Evolutionary conservation across 2,329 filamentous ascomycete species (phyloP), one percentile per base, ranked within the genome.

Genomic region (Microcyclospora tardicrescens): DNA sequence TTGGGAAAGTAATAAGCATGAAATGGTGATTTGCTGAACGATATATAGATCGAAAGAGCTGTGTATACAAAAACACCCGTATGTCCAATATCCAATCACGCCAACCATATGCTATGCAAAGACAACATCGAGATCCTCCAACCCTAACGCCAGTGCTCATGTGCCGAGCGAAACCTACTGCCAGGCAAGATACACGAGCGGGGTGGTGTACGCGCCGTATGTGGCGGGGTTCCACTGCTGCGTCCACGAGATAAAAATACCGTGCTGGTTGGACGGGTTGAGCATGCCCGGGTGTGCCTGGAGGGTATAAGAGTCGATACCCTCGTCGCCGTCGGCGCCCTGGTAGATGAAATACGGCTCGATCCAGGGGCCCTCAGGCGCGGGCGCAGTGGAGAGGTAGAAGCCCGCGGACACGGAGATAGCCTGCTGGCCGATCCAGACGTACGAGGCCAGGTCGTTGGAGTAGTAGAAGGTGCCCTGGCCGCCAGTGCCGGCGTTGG

Each of bases 401-500:
- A 52, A 55, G 12, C 47, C 44, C 1, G 54, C 48, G 2, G 38
- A 36, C n/a, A 34, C 35, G n/a, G 36, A 38, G 8, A 45, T 34
- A 3, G 37, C 38, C 10, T 28, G 31, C 14, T 52, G 47, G 2
- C 56, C 56, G 29, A 59, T 53, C 56, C 53, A 59, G 29, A 58
- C 45, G 44, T 49, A 57, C 0, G 50, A 46, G 4, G 46, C n/a
- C 45, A 49, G 56, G 30, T 46, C 41, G 10, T 43, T 36, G 24
- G 48, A 54, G 42, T 51, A 55, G 43, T 57, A 58, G 40, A 49
- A 57, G 1, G 51, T 57, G 10, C 53, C 53, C 34, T 57, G 54
- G 13, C 50, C 51, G 11, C 51, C 52, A 10, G 52, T 51, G 14
- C 51, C 48, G 10, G 46, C 52, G 39, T 57, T 57, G 28, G 48